These are phyloP conservation scores for Carallia pectinifolia DNA, from an alignment of 345 rosid genomes.

Conservation along the genomic window DNA sequence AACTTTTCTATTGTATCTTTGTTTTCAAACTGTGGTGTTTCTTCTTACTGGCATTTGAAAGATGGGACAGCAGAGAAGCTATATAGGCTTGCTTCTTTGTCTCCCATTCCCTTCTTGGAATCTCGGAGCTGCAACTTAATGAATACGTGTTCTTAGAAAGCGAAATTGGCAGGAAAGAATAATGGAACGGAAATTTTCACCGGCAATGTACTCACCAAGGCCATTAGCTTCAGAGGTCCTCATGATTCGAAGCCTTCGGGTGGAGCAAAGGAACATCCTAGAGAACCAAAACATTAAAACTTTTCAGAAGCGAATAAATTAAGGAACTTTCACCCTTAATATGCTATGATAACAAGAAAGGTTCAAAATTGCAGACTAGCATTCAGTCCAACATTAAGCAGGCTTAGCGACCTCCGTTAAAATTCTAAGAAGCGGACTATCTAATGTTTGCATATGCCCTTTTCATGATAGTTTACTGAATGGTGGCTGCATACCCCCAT, in stretches of 20 bases:
- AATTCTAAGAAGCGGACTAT: too few species aligned
- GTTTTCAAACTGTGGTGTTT: slow-evolving; percentile 24
- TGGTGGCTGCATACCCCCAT: slow-evolving; percentile 42
- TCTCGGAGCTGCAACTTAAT: slow-evolving; percentile 58
- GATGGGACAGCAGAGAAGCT: slow-evolving; percentile 12
- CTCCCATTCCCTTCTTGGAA: slow-evolving; percentile 52
- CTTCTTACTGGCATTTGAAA: slow-evolving; percentile 6
- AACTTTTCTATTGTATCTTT: slow-evolving; percentile 26
- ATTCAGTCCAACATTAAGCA: too few species aligned
- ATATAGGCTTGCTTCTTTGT: slow-evolving; percentile 58
- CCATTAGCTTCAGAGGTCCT: slow-evolving; percentile 31
- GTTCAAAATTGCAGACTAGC: too few species aligned
- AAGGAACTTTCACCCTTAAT: too few species aligned
- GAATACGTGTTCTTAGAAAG: neutral
- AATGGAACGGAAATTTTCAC: neutral
- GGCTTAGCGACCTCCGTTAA: too few species aligned
- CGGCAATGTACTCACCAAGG: slow-evolving; percentile 18
- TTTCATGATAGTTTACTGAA: neutral
- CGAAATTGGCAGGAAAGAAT: neutral
- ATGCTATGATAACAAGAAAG: too few species aligned
- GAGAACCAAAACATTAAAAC: too few species aligned
- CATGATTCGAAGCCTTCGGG: slow-evolving; percentile 31
- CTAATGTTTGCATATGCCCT: too few species aligned
- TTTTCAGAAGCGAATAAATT: neutral
- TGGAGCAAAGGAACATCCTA: slow-evolving; percentile 30